These are phyloP conservation scores for Hypoxylon perforatum DNA, from an alignment of 495 filamentous ascomycete genomes.

Conservation along the genomic window DNA sequence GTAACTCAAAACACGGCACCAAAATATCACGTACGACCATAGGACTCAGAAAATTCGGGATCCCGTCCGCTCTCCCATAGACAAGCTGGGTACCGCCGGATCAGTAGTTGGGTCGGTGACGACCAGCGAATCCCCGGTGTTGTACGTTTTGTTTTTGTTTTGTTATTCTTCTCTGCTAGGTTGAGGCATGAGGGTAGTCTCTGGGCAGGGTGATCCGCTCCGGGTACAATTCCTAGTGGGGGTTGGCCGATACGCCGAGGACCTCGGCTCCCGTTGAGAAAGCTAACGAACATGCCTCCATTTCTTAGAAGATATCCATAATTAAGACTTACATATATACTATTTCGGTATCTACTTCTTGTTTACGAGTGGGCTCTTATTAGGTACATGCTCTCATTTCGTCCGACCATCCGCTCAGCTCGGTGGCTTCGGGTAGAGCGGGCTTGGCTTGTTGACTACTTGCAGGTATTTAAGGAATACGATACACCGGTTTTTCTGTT, in stretches of 20 bases:
- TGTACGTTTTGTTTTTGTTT: slow-evolving; percentile 56
- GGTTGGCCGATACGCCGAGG: not conserved
- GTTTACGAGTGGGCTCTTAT: not conserved
- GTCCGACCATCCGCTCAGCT: not conserved
- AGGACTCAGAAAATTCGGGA: slow-evolving; percentile 44
- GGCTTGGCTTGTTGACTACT: not conserved
- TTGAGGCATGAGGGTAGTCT: too few relatives aligned
- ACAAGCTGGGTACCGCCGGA: slow-evolving; percentile 39
- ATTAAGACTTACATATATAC: not conserved
- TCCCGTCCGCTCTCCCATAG: slow-evolving; percentile 49
- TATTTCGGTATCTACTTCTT: not conserved
- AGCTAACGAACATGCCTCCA: not conserved
- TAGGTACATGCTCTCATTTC: not conserved
- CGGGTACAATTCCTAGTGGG: not conserved
- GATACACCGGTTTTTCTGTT: not conserved
- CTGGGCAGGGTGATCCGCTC: too few relatives aligned
- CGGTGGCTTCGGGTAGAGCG: not conserved
- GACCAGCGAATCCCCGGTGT: slow-evolving; percentile 57
- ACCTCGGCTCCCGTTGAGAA: not conserved
- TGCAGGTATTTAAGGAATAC: not conserved
- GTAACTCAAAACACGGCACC: too few relatives aligned
- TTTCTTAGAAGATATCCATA: not conserved
- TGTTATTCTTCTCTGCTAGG: too few relatives aligned
- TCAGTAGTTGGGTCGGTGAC: slow-evolving; percentile 60
- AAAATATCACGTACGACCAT: slow-evolving; percentile 42